Evolutionary conservation across 108 stramenopile species (phyloP).

Genomic region (Conticribra guillardii): DNA sequence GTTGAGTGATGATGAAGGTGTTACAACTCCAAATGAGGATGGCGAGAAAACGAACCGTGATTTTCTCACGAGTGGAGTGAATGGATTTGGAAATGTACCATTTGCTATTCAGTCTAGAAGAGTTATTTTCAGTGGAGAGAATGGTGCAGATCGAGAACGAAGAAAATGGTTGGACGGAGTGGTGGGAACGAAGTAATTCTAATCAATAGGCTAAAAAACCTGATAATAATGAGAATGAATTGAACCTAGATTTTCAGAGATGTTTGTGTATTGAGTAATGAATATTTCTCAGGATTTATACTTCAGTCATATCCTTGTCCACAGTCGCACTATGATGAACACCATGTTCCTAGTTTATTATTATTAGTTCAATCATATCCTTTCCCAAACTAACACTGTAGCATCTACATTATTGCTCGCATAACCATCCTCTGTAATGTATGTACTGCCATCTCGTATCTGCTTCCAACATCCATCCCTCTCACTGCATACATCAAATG

Average conservation of each 20-base stretch:
- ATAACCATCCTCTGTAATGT: slow-evolving; percentile 67
- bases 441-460: slow-evolving; percentile 46
- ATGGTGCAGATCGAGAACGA: slow-evolving; percentile 8
- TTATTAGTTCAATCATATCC: slow-evolving; percentile 5
- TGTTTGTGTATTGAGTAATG: no score
- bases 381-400: slow-evolving; percentile 58
- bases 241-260: no score
- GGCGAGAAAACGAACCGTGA: neutral
- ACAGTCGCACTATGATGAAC: no score
- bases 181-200: neutral
- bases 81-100: slow-evolving; percentile 86
- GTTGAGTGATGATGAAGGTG: slow-evolving; percentile 2
- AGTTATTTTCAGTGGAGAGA: slow-evolving; percentile 35
- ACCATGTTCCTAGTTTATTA: neutral
- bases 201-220: neutral
- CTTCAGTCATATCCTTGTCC: neutral
- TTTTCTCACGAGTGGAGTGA: slow-evolving; percentile 42
- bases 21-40: neutral
- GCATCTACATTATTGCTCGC: slow-evolving; percentile 74
- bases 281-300: no score
- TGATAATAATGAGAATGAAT: no score
- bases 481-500: slow-evolving; percentile 32
- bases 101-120: slow-evolving; percentile 59
- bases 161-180: slow-evolving; percentile 26
- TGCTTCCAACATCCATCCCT: slow-evolving; percentile 36